These are phyloP conservation scores for Candida krabiensis DNA, from an alignment of 805 yeast genomes.

Conservation along the genomic window DNA sequence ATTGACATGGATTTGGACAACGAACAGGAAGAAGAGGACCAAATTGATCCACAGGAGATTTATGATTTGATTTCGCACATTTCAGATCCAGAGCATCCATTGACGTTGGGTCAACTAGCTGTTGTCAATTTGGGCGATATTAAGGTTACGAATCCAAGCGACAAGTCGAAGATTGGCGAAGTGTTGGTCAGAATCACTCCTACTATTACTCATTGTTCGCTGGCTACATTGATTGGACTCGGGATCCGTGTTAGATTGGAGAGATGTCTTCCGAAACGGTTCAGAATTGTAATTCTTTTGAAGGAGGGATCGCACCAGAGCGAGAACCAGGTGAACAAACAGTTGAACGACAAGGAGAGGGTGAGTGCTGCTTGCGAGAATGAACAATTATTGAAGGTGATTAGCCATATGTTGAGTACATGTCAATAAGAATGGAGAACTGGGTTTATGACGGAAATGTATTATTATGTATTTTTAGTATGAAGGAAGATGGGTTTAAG, in stretches of 20 bases:
- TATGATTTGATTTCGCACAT: slow-evolving; percentile 82
- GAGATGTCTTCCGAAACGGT: slow-evolving; percentile 82
- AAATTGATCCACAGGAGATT: slow-evolving; percentile 85
- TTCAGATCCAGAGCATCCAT: slow-evolving; percentile 97
- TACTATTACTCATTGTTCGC: slow-evolving; percentile 94
- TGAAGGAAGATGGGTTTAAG: too few species aligned
- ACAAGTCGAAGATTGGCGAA: slow-evolving; percentile 59
- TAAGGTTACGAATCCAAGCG: slow-evolving; percentile 58
- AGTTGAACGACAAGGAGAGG: slow-evolving; percentile 93
- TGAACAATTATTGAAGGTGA: slow-evolving; percentile 86
- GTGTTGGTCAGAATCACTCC: slow-evolving; percentile 88
- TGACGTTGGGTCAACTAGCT: slow-evolving; percentile 89
- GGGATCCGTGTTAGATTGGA: slow-evolving; percentile 92
- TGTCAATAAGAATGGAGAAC: slow-evolving; percentile 62
- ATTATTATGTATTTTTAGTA: too few species aligned
- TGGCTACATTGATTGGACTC: slow-evolving; percentile 93
- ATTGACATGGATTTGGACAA: slow-evolving; percentile 7
- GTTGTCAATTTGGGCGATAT: slow-evolving; percentile 89
- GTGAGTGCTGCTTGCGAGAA: slow-evolving; percentile 99
- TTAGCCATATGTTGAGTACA: slow-evolving; percentile 86
- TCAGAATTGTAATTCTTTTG: slow-evolving; percentile 72
- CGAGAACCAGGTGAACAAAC: slow-evolving; percentile 94
- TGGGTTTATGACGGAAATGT: too few species aligned
- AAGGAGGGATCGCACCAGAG: slow-evolving; percentile 95
- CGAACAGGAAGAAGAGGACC: slow-evolving; percentile 43